A percentile compares a stretch with the other conserved stretches of the same genome.
Conservation (phyloP, 2,329 filamentous ascomycete genomes). For the Aspergillus sp. region DNA sequence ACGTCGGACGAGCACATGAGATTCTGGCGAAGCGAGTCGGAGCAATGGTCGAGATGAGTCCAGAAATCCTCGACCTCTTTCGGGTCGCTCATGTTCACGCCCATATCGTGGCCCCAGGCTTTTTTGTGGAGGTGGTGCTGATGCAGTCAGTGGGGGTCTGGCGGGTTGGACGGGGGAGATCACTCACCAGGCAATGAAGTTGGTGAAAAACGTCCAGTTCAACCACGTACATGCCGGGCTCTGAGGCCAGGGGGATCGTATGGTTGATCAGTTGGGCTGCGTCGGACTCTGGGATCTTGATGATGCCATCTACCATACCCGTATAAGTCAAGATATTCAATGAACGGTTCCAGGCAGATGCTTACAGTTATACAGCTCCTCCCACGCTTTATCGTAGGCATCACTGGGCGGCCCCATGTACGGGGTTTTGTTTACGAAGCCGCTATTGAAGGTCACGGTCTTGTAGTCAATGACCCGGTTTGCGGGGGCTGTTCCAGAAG, state of each 20-base stretch:
- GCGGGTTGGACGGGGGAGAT: neutral
- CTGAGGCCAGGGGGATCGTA: constrained; percentile 10
- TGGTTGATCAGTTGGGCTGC: constrained; percentile 10
- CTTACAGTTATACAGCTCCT: neutral
- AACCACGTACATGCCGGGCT: constrained; percentile 9
- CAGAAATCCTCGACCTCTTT: neutral
- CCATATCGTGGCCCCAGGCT: neutral
- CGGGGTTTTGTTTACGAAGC: neutral
- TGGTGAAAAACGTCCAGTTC: constrained; percentile 20
- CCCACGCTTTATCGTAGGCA: neutral
- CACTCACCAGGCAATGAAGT: constrained; percentile 22
- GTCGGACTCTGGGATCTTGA: constrained; percentile 2
- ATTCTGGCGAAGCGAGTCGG: constrained; percentile 15
- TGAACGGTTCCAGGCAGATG: too few relatives aligned
- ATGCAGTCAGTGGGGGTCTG: neutral
- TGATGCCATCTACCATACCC: constrained; percentile 7
- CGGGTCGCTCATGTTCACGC: neutral
- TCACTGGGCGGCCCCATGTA: neutral
- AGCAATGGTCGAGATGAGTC: constrained; percentile 15
- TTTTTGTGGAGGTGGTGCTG: neutral
- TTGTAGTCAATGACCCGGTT: neutral
- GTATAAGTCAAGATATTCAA: too few relatives aligned
- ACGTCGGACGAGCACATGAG: constrained; percentile 17
- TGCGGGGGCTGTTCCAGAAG: neutral
- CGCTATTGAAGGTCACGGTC: neutral